Evolutionary conservation across 2,329 filamentous ascomycete genomes (phyloP).

Genomic region (Cladophialophora bantiana): DNA sequence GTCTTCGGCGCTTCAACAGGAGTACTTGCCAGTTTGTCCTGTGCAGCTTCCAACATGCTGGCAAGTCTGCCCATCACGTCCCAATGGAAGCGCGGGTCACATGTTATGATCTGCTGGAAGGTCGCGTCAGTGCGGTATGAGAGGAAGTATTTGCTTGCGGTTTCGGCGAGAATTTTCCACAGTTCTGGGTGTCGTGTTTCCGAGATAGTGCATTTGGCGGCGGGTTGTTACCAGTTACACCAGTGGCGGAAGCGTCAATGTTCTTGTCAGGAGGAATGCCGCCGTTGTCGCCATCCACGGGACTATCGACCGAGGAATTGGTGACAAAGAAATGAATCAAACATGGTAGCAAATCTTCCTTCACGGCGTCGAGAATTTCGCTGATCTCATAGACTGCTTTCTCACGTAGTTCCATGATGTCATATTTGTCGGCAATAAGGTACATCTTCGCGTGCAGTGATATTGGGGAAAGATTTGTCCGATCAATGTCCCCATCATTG

Average conservation of each 20-base stretch:
- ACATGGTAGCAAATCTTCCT: slow-evolving; percentile 18
- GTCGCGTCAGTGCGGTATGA: slow-evolving; percentile 1
- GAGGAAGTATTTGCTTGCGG: slow-evolving; percentile 3
- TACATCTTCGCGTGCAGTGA: slow-evolving; percentile 33
- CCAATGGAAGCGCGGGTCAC: slow-evolving; percentile 23
- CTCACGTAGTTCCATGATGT: slow-evolving; percentile 18
- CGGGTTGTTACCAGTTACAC: neutral
- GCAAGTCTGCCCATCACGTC: slow-evolving; percentile 6
- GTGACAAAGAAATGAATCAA: neutral
- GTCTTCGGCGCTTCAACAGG: neutral
- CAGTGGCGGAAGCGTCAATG: neutral
- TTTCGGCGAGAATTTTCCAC: slow-evolving; percentile 22
- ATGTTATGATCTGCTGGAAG: slow-evolving; percentile 14
- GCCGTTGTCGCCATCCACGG: neutral
- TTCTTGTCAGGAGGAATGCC: neutral
- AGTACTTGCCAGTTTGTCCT: neutral
- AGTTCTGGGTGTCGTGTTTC: neutral
- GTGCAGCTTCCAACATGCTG: neutral
- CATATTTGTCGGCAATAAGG: slow-evolving; percentile 31
- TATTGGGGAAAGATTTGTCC: neutral
- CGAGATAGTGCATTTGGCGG: neutral
- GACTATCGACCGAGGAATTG: neutral
- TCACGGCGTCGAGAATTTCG: slow-evolving; percentile 8
- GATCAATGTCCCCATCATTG: neutral
- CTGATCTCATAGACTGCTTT: slow-evolving; percentile 14